phyloP scores from a whole-genome alignment of 495 filamentous ascomycete species.

The Talaromyces stipitatus region DNA sequence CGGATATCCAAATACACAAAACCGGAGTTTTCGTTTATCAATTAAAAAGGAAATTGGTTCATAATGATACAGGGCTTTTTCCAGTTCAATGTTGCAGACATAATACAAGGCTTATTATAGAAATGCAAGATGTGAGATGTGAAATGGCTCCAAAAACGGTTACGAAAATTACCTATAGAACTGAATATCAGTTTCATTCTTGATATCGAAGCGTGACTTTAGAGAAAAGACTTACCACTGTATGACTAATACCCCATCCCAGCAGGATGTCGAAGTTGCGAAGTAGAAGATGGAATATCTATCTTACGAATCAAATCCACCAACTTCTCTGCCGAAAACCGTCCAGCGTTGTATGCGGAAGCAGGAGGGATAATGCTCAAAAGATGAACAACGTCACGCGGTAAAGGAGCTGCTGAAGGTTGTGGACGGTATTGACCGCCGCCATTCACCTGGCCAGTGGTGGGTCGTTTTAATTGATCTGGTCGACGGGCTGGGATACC shows the following conservation, averaged over 20 bases:
- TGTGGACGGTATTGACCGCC: constrained; percentile 33
- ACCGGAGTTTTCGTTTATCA: not conserved
- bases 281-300: constrained; percentile 50
- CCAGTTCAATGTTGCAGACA: not conserved
- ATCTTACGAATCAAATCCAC: constrained; percentile 65
- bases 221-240: constrained; percentile 21
- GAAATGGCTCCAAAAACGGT: not conserved
- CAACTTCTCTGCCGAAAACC: constrained; percentile 63
- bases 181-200: not conserved
- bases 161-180: not conserved
- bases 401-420: constrained; percentile 47
- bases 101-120: not conserved
- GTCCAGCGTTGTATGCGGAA: constrained; percentile 56
- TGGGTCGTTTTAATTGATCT: constrained; percentile 63
- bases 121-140: not conserved
- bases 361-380: constrained; percentile 75
- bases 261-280: constrained; percentile 29
- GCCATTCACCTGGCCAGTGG: constrained; percentile 20
- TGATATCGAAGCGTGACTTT: not conserved
- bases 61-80: not conserved
- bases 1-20: not conserved
- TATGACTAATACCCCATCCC: constrained; percentile 19
- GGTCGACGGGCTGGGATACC: constrained; percentile 72
- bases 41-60: not conserved
- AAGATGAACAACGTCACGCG: constrained; percentile 74